phyloP scores from a whole-genome alignment of 257 asterid species.

The Eucommia ulmoides region DNA sequence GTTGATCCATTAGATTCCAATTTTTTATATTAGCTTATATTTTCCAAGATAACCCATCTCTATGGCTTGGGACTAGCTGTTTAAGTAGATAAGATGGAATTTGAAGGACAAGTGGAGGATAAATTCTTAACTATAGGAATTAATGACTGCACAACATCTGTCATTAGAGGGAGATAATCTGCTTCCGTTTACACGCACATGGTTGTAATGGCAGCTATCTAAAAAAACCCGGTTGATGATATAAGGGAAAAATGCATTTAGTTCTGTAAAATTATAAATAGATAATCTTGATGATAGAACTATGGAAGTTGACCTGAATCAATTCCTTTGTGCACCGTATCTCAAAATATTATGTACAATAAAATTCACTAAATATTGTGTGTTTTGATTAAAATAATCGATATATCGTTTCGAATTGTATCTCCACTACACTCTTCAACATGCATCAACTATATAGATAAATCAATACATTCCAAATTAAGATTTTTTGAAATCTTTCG shows the following conservation, averaged over 20 bases:
- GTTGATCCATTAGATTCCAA: too few species aligned
- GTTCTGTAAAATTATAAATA: neutral
- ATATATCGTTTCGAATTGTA: too few species aligned
- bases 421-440: too few species aligned
- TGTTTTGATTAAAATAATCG: too few species aligned
- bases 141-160: constrained; percentile 76
- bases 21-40: too few species aligned
- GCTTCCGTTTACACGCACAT: constrained; percentile 85
- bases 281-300: constrained; percentile 5
- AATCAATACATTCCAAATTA: too few species aligned
- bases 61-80: constrained; percentile 23
- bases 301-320: too few species aligned
- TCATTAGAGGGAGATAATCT: constrained; percentile 73
- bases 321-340: constrained; percentile 58
- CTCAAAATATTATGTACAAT: too few species aligned
- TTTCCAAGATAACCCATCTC: neutral
- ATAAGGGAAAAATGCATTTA: neutral
- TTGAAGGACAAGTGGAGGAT: constrained; percentile 18
- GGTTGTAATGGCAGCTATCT: constrained; percentile 84
- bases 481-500: too few species aligned
- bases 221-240: neutral
- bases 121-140: constrained; percentile 59
- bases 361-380: too few species aligned
- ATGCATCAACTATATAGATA: too few species aligned
- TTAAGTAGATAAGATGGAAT: constrained; percentile 22